Conservation (phyloP, 1,284 basidiomycete species). For the Ceratobasidium sp. region DNA sequence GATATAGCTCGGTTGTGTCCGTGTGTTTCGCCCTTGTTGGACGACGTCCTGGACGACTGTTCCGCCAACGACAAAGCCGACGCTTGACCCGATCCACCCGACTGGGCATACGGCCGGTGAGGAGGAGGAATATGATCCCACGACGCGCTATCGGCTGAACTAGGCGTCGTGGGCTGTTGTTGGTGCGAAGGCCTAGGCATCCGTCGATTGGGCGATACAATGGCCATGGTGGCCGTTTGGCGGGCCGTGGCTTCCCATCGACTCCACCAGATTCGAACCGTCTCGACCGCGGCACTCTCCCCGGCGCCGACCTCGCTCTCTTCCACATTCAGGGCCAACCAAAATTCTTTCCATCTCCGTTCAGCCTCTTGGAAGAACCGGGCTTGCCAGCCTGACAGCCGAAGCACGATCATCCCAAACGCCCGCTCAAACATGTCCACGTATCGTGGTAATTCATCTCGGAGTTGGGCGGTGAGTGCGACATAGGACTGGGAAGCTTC, state of each 20-base stretch:
- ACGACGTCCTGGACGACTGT: neutral
- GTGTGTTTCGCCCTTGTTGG: neutral
- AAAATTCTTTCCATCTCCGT: slow-evolving; percentile 73
- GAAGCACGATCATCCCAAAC: slow-evolving; percentile 52
- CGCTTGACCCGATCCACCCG: neutral
- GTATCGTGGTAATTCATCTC: slow-evolving; percentile 69
- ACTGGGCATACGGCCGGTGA: slow-evolving; percentile 7
- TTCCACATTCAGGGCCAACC: slow-evolving; percentile 78
- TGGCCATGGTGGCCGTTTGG: slow-evolving; percentile 13
- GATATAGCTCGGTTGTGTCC: slow-evolving; percentile 3
- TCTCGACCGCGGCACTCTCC: slow-evolving; percentile 38
- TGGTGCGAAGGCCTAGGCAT: neutral
- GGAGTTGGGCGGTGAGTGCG: slow-evolving; percentile 72
- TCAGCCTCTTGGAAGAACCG: slow-evolving; percentile 64
- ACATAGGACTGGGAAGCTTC: slow-evolving; percentile 76
- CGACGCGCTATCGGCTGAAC: slow-evolving; percentile 5
- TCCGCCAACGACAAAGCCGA: slow-evolving; percentile 15
- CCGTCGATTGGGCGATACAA: neutral
- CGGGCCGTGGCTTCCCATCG: slow-evolving; percentile 36
- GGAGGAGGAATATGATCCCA: slow-evolving; percentile 25
- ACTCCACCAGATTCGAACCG: slow-evolving; percentile 40
- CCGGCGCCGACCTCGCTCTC: slow-evolving; percentile 46
- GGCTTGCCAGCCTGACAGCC: slow-evolving; percentile 63
- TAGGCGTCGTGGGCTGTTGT: slow-evolving; percentile 6
- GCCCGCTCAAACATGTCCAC: slow-evolving; percentile 65